These are phyloP conservation scores for Parathielavia hyrcaniae DNA, from an alignment of 495 filamentous ascomycete genomes.

Conservation along the genomic window DNA sequence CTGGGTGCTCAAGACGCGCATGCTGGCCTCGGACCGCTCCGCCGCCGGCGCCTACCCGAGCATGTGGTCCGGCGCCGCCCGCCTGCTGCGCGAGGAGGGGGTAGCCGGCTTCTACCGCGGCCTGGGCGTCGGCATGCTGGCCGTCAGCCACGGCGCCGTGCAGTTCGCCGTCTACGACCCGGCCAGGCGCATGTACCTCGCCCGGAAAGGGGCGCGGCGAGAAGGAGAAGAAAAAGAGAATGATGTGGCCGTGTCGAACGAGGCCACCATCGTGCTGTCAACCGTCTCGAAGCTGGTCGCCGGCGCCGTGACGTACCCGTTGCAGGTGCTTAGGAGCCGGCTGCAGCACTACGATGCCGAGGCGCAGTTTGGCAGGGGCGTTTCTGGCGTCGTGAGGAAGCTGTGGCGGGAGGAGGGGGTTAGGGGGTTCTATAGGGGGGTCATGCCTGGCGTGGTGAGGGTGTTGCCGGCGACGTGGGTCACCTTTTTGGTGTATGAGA, in stretches of 20 bases:
- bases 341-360: slow-evolving; percentile 83
- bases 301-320: slow-evolving; percentile 81
- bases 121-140: slow-evolving; percentile 72
- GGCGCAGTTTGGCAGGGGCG: slow-evolving; percentile 58
- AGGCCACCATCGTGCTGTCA: slow-evolving; percentile 71
- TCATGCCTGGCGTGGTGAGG: slow-evolving; percentile 78
- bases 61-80: slow-evolving; percentile 59
- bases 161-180: slow-evolving; percentile 96
- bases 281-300: slow-evolving; percentile 82
- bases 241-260: slow-evolving; percentile 52
- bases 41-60: slow-evolving; percentile 75
- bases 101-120: slow-evolving; percentile 75
- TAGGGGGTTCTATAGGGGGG: slow-evolving; percentile 84
- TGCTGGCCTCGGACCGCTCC: slow-evolving; percentile 73
- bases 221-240: slow-evolving; percentile 14
- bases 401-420: slow-evolving; percentile 74
- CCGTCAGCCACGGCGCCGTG: slow-evolving; percentile 90
- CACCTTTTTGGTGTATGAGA: slow-evolving; percentile 98
- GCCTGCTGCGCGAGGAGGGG: slow-evolving; percentile 64
- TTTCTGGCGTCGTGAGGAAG: slow-evolving; percentile 62
- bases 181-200: slow-evolving; percentile 55
- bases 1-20: slow-evolving; percentile 97
- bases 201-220: slow-evolving; percentile 20
- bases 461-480: slow-evolving; percentile 94
- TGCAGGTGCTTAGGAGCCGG: slow-evolving; percentile 81